Base-by-base conservation (phyloP, 148 eudicot species). In the Oxyria digyna region DNA sequence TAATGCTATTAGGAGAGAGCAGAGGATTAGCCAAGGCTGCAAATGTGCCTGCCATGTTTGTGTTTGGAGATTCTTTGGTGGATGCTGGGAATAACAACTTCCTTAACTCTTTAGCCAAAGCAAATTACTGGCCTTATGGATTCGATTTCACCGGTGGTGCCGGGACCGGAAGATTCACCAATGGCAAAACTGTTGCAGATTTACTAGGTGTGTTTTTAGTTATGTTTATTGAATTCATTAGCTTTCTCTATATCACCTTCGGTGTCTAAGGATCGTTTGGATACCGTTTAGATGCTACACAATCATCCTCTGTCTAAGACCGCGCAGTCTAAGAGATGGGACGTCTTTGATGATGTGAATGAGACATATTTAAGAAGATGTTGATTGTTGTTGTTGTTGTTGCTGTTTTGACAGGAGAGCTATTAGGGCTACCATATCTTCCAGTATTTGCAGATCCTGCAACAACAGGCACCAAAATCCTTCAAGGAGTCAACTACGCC, bases 121-220 rank as follows among this genome's bases (percentile, higher is more conserved):
- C 96, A 0, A 85, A 91, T 57, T 91, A 85, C 77, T 91, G 79
- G 80, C 96, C 97, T 42, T 91, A 91, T 45, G 97, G 96, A 10
- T 38, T 66, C 31, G 97, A 91, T 71, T 81, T 74, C 35, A 20
- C 1, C 20, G 71, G 76, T 29, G 87, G 89, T 42, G 83, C 96
- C 10, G n/a, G n/a, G n/a, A 74, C 96, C 0, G 97, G 97, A 43
- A 78, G 87, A 63, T 91, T 91, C 76, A 76, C 49, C 42, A 91
- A 91, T 78, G 97, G 96, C 71, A 79, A 73, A 62, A 91, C 84
- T 1, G 74, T 91, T 13, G 72, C 77, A 26, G 97, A 91, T 71
- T 23, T 81, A 40, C 76, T 91, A 7, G 96, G 97, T 91, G 0
- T 14, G 64, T 57, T n/a, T n/a, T n/a, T n/a, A n/a, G n/a, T n/a